Conservation (phyloP, 1,284 basidiomycete species). For the Puccinia triticina region DNA sequence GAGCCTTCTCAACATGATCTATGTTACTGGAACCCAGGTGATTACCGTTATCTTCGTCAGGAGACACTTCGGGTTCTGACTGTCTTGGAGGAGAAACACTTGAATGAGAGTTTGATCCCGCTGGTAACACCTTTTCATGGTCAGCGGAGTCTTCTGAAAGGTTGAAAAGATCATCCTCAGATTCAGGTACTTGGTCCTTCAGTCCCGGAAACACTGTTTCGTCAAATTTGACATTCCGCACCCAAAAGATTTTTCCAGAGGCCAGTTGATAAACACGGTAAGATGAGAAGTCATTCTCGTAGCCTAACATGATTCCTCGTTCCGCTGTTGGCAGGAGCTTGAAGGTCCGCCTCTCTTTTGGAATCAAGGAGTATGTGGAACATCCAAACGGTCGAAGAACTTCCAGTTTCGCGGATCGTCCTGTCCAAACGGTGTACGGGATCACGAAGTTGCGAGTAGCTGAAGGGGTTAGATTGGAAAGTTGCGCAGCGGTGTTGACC, state of each 20-base stretch:
- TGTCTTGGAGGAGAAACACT: too few relatives aligned
- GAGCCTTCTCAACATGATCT: constrained; percentile 1
- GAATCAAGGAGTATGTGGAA: background rate
- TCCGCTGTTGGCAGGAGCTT: background rate
- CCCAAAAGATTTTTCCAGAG: background rate
- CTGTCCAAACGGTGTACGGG: background rate
- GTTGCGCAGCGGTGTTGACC: background rate
- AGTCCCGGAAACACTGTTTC: background rate
- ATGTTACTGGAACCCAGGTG: too few relatives aligned
- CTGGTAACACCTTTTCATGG: too few relatives aligned
- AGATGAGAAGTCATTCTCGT: background rate
- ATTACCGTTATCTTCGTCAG: too few relatives aligned
- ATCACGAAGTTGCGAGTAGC: background rate
- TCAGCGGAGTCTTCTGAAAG: too few relatives aligned
- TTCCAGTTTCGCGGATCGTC: background rate
- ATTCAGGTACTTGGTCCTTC: background rate
- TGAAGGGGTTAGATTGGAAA: constrained; percentile 3
- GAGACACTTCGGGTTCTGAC: too few relatives aligned
- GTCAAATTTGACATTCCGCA: background rate
- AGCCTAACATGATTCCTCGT: background rate
- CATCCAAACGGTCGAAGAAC: constrained; percentile 12
- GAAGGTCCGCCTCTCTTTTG: background rate
- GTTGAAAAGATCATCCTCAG: background rate
- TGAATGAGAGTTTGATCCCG: too few relatives aligned
- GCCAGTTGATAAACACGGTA: background rate